Evolutionary conservation across 306 rosid species (phyloP), one percentile per base, ranked within the genome.

Genomic region (Vigna trinervia): DNA sequence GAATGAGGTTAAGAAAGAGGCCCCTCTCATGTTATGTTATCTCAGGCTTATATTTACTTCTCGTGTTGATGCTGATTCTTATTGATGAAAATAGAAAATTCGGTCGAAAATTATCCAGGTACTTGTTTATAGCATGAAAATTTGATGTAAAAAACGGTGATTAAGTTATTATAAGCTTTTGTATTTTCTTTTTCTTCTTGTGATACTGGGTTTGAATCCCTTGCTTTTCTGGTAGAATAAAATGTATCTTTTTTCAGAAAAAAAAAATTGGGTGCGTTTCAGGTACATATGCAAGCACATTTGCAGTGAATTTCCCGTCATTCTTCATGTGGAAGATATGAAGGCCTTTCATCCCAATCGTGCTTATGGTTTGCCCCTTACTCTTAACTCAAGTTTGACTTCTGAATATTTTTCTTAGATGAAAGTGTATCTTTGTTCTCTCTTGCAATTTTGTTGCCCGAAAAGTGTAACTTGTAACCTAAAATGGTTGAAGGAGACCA

Each of bases 231-330:
- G 36, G 19, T 67, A 56, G 45, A 46, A 8, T 45, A 2, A 39
- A 71, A 8, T 12, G 1, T 23, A 26, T 26, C 7, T 61, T 14
- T 46, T 30, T 30, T 20, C 1, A 14, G 26, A 26, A 39, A 7
- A 41, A 15, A 22, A 22, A 22, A 15, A 4, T 17, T 58, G 53
- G 36, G 20, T 84, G 48, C 51, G 19, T 85, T 86, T 50, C 85
- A 95, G 97, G 90, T 95, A 80, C 80, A 89, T 95, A 77, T 92
- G 99, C 74, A 90, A 78, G 72, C 86, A 88, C 58, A 96, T 84
- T 66, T 79, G 89, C 66, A 39, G 82, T 76, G 92, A 90, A 78
- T 92, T 95, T 84, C 99, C 97, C 5, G 48, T 92, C 74, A 89
- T 87, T 46, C 83, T 92, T 81, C 89, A 88, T 66, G 97, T 93